These are phyloP conservation scores for Verticillium nonalfalfae DNA, from an alignment of 2,329 filamentous ascomycete genomes.

Conservation along the genomic window DNA sequence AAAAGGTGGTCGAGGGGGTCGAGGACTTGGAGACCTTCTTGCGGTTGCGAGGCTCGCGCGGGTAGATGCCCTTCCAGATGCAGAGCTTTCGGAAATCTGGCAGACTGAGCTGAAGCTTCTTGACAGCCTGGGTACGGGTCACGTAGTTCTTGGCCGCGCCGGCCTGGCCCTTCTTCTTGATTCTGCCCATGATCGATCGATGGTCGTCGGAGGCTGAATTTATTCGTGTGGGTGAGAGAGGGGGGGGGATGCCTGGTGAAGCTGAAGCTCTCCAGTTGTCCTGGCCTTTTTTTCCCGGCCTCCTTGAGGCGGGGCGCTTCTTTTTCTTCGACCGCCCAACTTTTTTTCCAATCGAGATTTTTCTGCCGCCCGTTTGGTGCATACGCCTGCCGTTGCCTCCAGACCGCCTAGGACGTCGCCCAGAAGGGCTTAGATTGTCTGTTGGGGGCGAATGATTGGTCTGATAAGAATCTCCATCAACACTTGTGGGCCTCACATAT, in stretches of 20 bases:
- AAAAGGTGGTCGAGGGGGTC: slow-evolving; percentile 87
- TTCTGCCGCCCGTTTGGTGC: background rate
- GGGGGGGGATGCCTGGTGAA: background rate
- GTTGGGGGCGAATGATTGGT: background rate
- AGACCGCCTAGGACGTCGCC: background rate
- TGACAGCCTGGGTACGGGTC: slow-evolving; percentile 91
- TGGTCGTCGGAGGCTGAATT: background rate
- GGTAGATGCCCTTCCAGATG: slow-evolving; percentile 99
- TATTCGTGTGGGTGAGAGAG: background rate
- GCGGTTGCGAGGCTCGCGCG: slow-evolving; percentile 91
- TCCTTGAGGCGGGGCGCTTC: background rate
- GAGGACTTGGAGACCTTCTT: slow-evolving; percentile 94
- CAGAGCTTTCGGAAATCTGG: slow-evolving; percentile 97
- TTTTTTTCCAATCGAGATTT: slow-evolving; percentile 1
- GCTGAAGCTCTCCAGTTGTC: background rate
- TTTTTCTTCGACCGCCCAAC: slow-evolving; percentile 2
- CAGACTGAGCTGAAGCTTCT: slow-evolving; percentile 94
- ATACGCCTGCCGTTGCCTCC: background rate
- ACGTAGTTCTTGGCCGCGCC: slow-evolving; percentile 98
- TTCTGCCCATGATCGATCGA: slow-evolving; percentile 52
- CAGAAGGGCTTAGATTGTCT: background rate
- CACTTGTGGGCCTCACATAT: background rate
- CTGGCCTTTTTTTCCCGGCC: background rate
- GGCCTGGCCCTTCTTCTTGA: slow-evolving; percentile 89
- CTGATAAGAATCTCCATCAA: background rate